phyloP scores from a whole-genome alignment of 2,329 filamentous ascomycete genomes.

The Escovopsis weberi region DNA sequence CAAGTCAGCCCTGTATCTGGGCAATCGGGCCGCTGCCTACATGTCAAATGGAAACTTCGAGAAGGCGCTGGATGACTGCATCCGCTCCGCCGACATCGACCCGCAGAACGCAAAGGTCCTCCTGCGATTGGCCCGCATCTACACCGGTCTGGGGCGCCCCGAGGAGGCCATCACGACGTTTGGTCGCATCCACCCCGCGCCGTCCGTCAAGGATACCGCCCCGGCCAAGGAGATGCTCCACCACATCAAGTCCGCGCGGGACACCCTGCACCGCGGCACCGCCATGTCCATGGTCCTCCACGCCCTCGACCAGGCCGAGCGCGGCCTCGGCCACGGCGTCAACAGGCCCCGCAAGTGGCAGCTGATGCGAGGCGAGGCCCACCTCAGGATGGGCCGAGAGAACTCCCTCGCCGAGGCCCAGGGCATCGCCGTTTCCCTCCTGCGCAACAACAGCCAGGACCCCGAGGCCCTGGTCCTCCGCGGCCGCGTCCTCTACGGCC shows the following conservation, averaged over 20 bases:
- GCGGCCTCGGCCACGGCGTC: slow-evolving; percentile 59
- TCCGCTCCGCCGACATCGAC: slow-evolving; percentile 67
- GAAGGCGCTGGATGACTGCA: slow-evolving; percentile 76
- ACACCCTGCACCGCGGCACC: slow-evolving; percentile 58
- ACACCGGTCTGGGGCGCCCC: slow-evolving; percentile 74
- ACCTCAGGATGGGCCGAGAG: slow-evolving; percentile 79
- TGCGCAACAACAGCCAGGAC: slow-evolving; percentile 78
- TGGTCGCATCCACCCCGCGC: slow-evolving; percentile 61
- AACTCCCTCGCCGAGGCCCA: slow-evolving; percentile 86
- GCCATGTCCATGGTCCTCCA: slow-evolving; percentile 85
- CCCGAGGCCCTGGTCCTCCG: slow-evolving; percentile 86
- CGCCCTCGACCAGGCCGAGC: slow-evolving; percentile 81
- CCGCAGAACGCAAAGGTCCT: slow-evolving; percentile 78
- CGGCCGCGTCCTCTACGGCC: slow-evolving; percentile 73
- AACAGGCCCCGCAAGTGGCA: slow-evolving; percentile 84
- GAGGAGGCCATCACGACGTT: slow-evolving; percentile 78
- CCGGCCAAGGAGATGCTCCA: slow-evolving; percentile 74
- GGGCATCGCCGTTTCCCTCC: slow-evolving; percentile 76
- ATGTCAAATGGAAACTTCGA: slow-evolving; percentile 74
- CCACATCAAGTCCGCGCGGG: slow-evolving; percentile 66
- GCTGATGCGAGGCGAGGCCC: slow-evolving; percentile 80
- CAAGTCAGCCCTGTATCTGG: slow-evolving; percentile 75
- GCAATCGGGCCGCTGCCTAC: slow-evolving; percentile 87
- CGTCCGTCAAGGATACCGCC: slow-evolving; percentile 72
- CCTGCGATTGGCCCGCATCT: slow-evolving; percentile 75